These are phyloP conservation scores for Ammopiptanthus mongolicus DNA, from an alignment of 306 rosid genomes.

Conservation along the genomic window DNA sequence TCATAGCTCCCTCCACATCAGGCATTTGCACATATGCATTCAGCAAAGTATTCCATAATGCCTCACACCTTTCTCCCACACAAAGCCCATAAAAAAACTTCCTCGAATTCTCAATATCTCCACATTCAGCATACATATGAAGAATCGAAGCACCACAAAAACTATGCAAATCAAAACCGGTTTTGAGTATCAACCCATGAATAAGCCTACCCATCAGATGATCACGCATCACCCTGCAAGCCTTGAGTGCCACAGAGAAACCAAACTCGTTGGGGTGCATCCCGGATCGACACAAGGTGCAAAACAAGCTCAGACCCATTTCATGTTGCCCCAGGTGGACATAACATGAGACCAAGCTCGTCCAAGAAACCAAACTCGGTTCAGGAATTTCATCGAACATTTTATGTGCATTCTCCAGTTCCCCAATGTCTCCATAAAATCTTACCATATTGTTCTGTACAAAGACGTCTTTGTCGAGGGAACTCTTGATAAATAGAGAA, in stretches of 20 bases:
- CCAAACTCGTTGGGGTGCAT: constrained; percentile 36
- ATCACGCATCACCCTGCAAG: constrained; percentile 29
- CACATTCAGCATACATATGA: constrained; percentile 32
- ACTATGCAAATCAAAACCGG: constrained; percentile 23
- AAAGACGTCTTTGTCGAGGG: constrained; percentile 29
- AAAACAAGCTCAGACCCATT: constrained; percentile 28
- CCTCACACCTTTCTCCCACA: constrained; percentile 24
- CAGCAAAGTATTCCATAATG: constrained; percentile 39
- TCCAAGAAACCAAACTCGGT: constrained; percentile 46
- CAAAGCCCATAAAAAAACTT: constrained; percentile 39
- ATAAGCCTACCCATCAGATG: constrained; percentile 28
- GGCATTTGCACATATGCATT: constrained; percentile 29
- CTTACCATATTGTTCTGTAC: constrained; percentile 35
- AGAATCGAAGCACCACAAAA: constrained; percentile 32
- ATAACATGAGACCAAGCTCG: constrained; percentile 35
- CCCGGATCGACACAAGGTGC: constrained; percentile 25
- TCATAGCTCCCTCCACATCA: constrained; percentile 27
- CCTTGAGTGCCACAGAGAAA: constrained; percentile 41
- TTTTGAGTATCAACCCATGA: constrained; percentile 37
- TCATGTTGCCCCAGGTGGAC: constrained; percentile 30
- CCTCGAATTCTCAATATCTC: constrained; percentile 23
- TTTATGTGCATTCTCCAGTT: constrained; percentile 22
- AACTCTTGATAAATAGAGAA: constrained; percentile 30
- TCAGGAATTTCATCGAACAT: constrained; percentile 43
- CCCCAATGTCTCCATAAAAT: constrained; percentile 22